phyloP scores from a whole-genome alignment of 2,329 filamentous ascomycete species.

The Botryotinia convoluta region DNA sequence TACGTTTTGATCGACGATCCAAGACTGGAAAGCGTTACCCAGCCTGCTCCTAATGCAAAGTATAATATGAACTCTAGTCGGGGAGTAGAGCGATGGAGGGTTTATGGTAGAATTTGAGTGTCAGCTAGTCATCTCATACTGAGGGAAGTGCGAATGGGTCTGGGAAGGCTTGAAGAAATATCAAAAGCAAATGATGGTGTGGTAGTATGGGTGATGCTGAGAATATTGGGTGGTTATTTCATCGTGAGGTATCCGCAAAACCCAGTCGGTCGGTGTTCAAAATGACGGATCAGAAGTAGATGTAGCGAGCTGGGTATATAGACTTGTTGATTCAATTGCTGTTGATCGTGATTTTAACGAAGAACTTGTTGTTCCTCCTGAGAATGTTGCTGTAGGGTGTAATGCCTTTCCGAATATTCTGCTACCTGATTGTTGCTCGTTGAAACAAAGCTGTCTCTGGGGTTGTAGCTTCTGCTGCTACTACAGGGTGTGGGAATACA shows the following conservation, averaged over 20 bases:
- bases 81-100: not conserved
- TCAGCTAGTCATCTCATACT: slow-evolving; percentile 1
- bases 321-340: not conserved
- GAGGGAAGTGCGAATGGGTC: not conserved
- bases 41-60: not conserved
- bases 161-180: not conserved
- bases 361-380: not conserved
- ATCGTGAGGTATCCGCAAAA: not conserved
- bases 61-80: not conserved
- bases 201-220: not conserved
- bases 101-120: not conserved
- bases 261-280: not conserved
- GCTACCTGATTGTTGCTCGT: not conserved
- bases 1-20: not conserved
- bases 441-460: not conserved
- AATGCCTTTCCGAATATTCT: not conserved
- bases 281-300: not conserved
- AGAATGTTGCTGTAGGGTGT: not conserved
- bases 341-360: not conserved
- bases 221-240: not conserved
- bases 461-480: not conserved
- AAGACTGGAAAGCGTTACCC: not conserved
- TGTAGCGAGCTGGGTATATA: not conserved
- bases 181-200: not conserved
- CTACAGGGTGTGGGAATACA: not conserved